Base-by-base conservation (phyloP, 768 basidiomycete species). In the Podaxis sp. region DNA sequence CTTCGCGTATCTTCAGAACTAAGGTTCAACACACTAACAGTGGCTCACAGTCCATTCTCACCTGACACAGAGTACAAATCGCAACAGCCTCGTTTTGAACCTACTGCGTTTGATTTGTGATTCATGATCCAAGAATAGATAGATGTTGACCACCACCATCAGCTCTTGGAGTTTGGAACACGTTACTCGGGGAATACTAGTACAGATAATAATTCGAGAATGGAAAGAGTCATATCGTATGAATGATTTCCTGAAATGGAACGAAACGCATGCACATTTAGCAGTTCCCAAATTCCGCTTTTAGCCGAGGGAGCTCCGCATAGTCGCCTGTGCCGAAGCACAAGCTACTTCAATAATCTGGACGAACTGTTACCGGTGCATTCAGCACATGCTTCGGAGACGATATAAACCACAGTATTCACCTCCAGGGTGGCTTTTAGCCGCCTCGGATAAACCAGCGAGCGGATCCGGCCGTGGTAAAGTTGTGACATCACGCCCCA, bases 381-480 rank as follows among this genome's bases (percentile, higher is more conserved):
- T 11, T 53, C 40, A 43, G 40, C 19, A 38, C 19, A 15, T 38
- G 22, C 17, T 41, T 38, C 27, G 37, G 58, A 41, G 27, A 36
- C 17, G 52, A 60, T 19, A 38, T 41, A 53, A 43, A 33, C 22
- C 24, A 2, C n/a, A 22, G 13, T 27, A 24, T 51, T 60, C 51
- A 60, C 59, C 59, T n/a, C 25, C 59, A 50, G 37, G 29, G 15
- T 53, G 27, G 19, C 38, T 60, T 41, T 53, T 53, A 4, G 49
- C 51, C 17, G 40, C 59, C 25, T 52, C 59, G 25, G 59, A 60
- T 41, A 60, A 27, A 22, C 59, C 59, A 43, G 27, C 51, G 51
- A 60, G 54, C 7, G 59, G 51, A 33, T 60, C 59, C 25, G 59
- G 59, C 19, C 51, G 50, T 36, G 59, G 59, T 7, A 60, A 33